Evolutionary conservation across 768 basidiomycete genomes (phyloP), one percentile per base, ranked within the genome.

Genomic region (Collybia sordida): DNA sequence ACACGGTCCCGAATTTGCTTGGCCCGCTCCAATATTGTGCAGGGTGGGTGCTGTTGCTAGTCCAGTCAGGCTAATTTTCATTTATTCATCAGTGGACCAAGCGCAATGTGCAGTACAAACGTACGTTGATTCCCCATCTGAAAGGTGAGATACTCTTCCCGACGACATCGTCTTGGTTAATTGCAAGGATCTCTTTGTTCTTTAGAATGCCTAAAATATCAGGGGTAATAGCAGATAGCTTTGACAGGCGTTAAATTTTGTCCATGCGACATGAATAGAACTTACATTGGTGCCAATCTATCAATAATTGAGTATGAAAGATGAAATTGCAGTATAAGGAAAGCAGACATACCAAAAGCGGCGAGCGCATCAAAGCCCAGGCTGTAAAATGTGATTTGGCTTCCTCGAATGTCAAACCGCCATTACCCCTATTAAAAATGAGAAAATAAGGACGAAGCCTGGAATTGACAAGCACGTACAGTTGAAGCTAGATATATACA

Each of bases 361-460:
- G 85, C 0, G 67, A 70, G 57, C 84, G 85, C 80, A 84, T 79
- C 40, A 88, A 64, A 14, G 84, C 84, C 85, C 85, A 88, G 3
- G 83, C 83, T 0, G 83, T 85, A 61, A 86, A 87, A 58, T 88
- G 85, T 1, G 83, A 78, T 64, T 86, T 86, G 6, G 76, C 64
- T 64, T 87, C 85, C 3, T 86, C 84, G 59, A 69, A 77, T 0
- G 80, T 75, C 19, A 87, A 60, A 27, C 74, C 73, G 9, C 83
- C 84, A 57, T 88, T 88, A 15, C 85, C 85, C 21, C 82, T 83
- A 54, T 3, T 18, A 17, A 22, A 2, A 3, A 39, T 39, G 8
- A 18, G 48, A 1, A 19, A 27, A 3, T 52, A 6, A 6, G 11
- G 5, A 31, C 9, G 9, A 31, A 11, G 5, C 31, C 31, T 2